Base-by-base conservation (phyloP, 495 filamentous ascomycete genomes). In the Symbiotaphrina buchneri region DNA sequence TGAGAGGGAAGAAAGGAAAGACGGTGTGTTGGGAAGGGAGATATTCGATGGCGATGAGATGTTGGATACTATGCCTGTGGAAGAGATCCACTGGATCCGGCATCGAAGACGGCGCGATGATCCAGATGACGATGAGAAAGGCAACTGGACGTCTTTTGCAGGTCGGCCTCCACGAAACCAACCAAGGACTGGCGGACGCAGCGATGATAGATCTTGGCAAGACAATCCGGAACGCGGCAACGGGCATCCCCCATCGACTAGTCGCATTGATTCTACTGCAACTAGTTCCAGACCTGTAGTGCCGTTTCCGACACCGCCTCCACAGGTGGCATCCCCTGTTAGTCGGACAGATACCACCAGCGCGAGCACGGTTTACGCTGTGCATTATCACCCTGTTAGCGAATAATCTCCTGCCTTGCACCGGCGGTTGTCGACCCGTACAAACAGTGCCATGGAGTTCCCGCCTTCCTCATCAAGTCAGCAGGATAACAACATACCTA, bases 1-100 rank as follows among this genome's bases (percentile, higher is more conserved):
- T 29, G 87, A 97, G 51, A 66, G 87, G 31, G 85, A 97, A 44
- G 87, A 97, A 42, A 79, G 79, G 43, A 92, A 91, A 48, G 87
- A 92, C 37, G 90, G 87, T 6, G 85, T 97, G 16, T 58, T 97
- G 3, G 87, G 87, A 13, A 59, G 87, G 37, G 87, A 97, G 45
- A 68, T 95, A 0, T 95, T 94, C 39, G 87, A 95, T 43, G 90
- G 85, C 10, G 87, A 97, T 40, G 87, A 97, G 48, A 91, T 90
- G 80, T 54, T 90, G 21, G 81, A 90, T 15, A 57, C 73, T 15
- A 74, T 70, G 6, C 66, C 69, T 10, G 63, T 61, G 4, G 55
- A 66, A 24, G 67, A 69, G 37, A 53, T 64, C 11, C 56, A 54
- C 24, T 70, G 61, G 59, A 54, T 58, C 5, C 46, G 58, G n/a